phyloP scores from a whole-genome alignment of 139 green algal genomes.

The Chlorella ohadii region DNA sequence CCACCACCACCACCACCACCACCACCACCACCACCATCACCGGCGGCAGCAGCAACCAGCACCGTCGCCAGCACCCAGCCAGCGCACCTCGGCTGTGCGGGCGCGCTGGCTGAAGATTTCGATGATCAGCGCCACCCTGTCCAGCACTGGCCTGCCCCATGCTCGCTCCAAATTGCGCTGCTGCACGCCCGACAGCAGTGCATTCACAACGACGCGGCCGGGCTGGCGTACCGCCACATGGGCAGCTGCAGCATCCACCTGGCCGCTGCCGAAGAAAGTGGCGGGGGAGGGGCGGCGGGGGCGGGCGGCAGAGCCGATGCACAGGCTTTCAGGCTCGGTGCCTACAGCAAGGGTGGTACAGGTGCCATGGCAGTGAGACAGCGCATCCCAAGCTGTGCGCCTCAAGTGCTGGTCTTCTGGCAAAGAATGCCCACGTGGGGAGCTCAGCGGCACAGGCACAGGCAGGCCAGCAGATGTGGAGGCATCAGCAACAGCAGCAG shows the following conservation, averaged over 20 bases:
- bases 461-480: too few species aligned
- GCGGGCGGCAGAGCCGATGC: neutral
- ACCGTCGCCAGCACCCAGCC: too few species aligned
- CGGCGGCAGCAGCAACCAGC: neutral
- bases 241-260: neutral
- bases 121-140: constrained; percentile 77
- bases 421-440: too few species aligned
- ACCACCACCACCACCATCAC: too few species aligned
- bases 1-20: too few species aligned
- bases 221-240: neutral
- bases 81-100: constrained; percentile 51
- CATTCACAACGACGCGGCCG: constrained; percentile 65
- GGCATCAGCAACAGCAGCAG: too few species aligned
- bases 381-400: too few species aligned
- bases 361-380: neutral
- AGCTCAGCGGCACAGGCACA: too few species aligned
- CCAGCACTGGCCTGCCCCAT: constrained; percentile 59
- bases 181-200: constrained; percentile 60
- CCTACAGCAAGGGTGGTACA: neutral
- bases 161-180: constrained; percentile 69
- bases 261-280: constrained; percentile 30
- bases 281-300: constrained; percentile 9
- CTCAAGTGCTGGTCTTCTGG: too few species aligned
- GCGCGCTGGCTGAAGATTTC: constrained; percentile 75
- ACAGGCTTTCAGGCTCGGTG: neutral